Evolutionary conservation across 2,329 filamentous ascomycete species (phyloP).

Genomic region (Ascochyta pisi): DNA sequence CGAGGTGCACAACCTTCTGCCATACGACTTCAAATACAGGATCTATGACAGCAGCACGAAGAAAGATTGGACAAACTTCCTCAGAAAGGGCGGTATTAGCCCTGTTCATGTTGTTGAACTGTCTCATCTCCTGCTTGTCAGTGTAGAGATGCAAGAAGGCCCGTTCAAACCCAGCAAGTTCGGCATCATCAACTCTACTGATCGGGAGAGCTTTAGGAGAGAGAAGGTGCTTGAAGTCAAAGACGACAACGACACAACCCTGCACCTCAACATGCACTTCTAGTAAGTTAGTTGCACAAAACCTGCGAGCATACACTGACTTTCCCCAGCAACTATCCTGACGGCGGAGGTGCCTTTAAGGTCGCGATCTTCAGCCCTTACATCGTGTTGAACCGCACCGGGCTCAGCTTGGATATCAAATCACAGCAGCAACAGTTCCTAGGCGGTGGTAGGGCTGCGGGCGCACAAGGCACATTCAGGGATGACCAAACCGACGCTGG

Average conservation of each 20-base stretch:
- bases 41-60: conserved; percentile 99
- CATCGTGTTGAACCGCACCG: conserved; percentile 93
- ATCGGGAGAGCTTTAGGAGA: conserved; percentile 84
- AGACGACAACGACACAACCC: conserved; percentile 78
- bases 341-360: conserved; percentile 94
- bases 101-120: conserved; percentile 97
- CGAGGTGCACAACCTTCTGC: conserved; percentile 91
- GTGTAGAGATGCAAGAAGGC: conserved; percentile 95
- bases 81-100: conserved; percentile 94
- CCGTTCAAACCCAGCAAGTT: conserved; percentile 95
- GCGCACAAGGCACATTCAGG: conserved; percentile 73
- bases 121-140: conserved; percentile 89
- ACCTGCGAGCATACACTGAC: conserved; percentile 22
- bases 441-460: conserved; percentile 65
- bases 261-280: conserved; percentile 89
- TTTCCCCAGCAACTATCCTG: conserved; percentile 68
- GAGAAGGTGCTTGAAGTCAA: conserved; percentile 82
- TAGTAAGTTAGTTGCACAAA: conserved; percentile 58
- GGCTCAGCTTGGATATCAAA: conserved; percentile 83
- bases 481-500: conserved; percentile 64
- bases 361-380: conserved; percentile 96
- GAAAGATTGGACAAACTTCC: conserved; percentile 98
- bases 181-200: conserved; percentile 91
- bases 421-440: conserved; percentile 69
- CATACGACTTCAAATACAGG: conserved; percentile 98